phyloP scores from a whole-genome alignment of 2,329 filamentous ascomycete species.

The Penicillium aurantiogriseum region DNA sequence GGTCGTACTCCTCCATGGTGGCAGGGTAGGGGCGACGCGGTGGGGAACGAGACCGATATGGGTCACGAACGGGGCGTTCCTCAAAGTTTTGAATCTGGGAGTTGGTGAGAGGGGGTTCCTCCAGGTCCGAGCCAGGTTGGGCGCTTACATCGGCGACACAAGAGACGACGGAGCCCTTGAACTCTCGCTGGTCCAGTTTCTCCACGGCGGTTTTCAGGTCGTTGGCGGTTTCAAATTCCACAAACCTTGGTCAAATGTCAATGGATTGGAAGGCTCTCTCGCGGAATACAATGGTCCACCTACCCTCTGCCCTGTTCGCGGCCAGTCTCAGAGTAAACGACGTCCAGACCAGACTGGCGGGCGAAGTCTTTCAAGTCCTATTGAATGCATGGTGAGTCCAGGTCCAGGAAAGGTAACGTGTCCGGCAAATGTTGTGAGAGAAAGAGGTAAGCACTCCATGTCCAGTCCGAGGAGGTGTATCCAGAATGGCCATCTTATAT shows the following conservation, averaged over 20 bases:
- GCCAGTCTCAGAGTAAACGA: conserved; percentile 95
- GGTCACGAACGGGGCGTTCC: conserved; percentile 67
- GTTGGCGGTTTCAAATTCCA: conserved; percentile 91
- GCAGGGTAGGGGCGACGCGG: conserved; percentile 59
- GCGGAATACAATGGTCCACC: conserved; percentile 40
- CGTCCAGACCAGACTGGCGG: conserved; percentile 91
- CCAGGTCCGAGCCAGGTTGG: conserved; percentile 18
- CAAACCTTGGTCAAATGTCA: conserved; percentile 64
- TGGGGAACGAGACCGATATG: conserved; percentile 78
- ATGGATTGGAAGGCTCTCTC: conserved; percentile 14
- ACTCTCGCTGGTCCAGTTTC: conserved; percentile 89
- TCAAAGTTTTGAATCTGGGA: conserved; percentile 65
- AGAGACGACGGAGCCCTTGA: conserved; percentile 82
- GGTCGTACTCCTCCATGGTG: conserved; percentile 75
- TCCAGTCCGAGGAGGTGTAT: conserved; percentile 21
- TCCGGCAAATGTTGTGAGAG: conserved; percentile 14
- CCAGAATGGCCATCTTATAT: conserved; percentile 18
- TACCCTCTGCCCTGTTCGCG: conserved; percentile 93
- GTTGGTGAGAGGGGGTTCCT: conserved; percentile 27
- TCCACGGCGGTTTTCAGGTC: conserved; percentile 90
- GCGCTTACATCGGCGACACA: conserved; percentile 80
- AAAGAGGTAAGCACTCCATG: conserved; percentile 13
- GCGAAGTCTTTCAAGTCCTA: conserved; percentile 99
- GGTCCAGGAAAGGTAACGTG: conserved; percentile 49
- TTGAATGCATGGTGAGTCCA: conserved; percentile 75